Evolutionary conservation across 1,139 yeast species (phyloP), one percentile per base, ranked within the genome.

Genomic region (Ogataea hybrid): DNA sequence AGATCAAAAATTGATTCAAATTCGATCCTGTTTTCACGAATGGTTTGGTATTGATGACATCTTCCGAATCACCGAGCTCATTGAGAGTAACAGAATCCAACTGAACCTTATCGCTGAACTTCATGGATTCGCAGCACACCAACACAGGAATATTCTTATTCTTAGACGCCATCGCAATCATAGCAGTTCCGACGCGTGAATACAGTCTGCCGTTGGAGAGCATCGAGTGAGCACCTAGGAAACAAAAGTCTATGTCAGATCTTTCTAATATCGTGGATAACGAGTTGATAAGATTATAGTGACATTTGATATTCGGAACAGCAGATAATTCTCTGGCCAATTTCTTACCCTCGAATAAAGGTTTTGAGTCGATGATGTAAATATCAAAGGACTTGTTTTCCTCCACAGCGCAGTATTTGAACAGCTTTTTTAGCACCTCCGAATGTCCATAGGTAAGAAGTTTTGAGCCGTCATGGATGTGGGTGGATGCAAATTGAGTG

Each of bases 161-260:
- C 54, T 85, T 83, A 30, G 96, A 89, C 69, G 87, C 79, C 86
- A 90, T 86, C 8, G 97, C 95, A 37, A 94, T 79, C 65, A 90
- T 71, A 2, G 97, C 97, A 12, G 97, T 84, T 14, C 99, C 99
- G 14, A 89, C 97, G 49, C 99, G 76, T 2, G 97, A 85, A 61
- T 87, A 89, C 46, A 94, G 73, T 61, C 90, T 79, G 1, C 98
- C 98, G 60, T 94, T 94, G 11, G 97, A 88, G 46, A 92, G 73
- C 87, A 94, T 90, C 28, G 97, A 95, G 61, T 92, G 97, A 0
- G 98, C 98, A 9, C 98, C 98, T 32, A 94, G 70, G 62, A 94
- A 84, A 5, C 92, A 96, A 51, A 86, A 84, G 54, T 92, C 94
- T 21, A 92, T 94, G 52, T 85, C 88, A 0, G 61, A 49, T 41